Base-by-base conservation (phyloP, 129 eudicot species). In the Flaveria trinervia region DNA sequence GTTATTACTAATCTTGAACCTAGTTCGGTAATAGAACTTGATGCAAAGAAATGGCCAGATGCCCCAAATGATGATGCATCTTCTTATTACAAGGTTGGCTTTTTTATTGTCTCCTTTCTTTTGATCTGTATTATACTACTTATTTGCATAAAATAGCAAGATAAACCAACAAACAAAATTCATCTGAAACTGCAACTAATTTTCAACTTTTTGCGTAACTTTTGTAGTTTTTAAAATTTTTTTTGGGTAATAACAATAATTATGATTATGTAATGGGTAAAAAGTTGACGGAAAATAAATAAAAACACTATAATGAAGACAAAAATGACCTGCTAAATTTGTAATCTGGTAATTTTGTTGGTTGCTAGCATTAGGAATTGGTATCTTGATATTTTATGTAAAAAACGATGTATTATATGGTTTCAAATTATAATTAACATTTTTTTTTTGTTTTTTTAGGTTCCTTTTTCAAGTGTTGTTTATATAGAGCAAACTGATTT, bases 31-130 rank as follows among this genome's bases (percentile, higher is more conserved):
- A 88, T 81, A 76, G 87, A 95, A 73, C 89, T 89, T 80, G 96
- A 92, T 88, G 99, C 99, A 56, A 95, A 95, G 88, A 95, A 83
- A 84, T 95, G 99, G 99, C 99, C 97, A 9, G 99, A 95, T 79
- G 92, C 99, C 44, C 96, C 88, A 64, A 72, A 82, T 10, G 91
- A 92, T 72, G 96, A 92, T 25, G 70, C 92, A 16, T 86, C 97
- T 56, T 92, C 96, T 14, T 76, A 77, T 68, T 95, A 95, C 80
- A 95, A 95, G 96, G 99, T 92, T 44, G 71, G 60, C n/a, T 70
- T 71, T 18, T 25, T 33, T 2, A 6, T 6, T n/a, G 64, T 9
- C 8, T 41, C 7, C 7, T 45, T n/a, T 4, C 5, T 36, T 36
- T 36, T 36, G 0, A 7, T 7, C 6, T 6, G 20, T 64, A 15